These are phyloP conservation scores for Fusarium chuoi DNA, from an alignment of 2,329 filamentous ascomycete genomes.

Conservation along the genomic window DNA sequence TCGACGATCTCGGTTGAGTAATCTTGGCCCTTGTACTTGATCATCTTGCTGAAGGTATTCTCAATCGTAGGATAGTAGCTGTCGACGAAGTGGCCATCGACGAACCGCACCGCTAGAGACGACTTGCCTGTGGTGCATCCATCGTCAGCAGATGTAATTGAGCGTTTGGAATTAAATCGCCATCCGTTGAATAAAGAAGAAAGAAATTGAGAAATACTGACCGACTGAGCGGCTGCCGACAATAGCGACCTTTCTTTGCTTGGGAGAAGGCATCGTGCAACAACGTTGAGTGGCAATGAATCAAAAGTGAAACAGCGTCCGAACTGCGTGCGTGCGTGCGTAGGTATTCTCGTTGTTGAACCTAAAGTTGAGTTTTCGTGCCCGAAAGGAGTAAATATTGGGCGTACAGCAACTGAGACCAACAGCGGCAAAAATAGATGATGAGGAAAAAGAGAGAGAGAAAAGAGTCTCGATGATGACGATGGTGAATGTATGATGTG, in stretches of 20 bases:
- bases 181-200: background rate
- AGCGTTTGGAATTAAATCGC: background rate
- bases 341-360: constrained; percentile 9
- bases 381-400: background rate
- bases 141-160: constrained; percentile 15
- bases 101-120: constrained; percentile 94
- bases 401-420: constrained; percentile 22
- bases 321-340: background rate
- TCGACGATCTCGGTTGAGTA: constrained; percentile 98
- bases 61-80: constrained; percentile 99
- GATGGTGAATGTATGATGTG: constrained; percentile 32
- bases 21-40: constrained; percentile 91
- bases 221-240: constrained; percentile 91
- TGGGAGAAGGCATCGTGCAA: constrained; percentile 61
- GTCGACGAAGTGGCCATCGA: constrained; percentile 98
- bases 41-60: constrained; percentile 97
- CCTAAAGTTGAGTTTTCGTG: background rate
- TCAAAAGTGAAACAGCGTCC: constrained; percentile 27
- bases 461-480: constrained; percentile 24
- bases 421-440: constrained; percentile 5
- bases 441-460: constrained; percentile 1
- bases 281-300: constrained; percentile 15
- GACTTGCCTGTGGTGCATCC: constrained; percentile 79
- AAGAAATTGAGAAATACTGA: constrained; percentile 45
- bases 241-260: constrained; percentile 95